Evolutionary conservation across 345 rosid genomes (phyloP), one percentile per base, ranked within the genome.

Genomic region (Hibiscus syriacus): DNA sequence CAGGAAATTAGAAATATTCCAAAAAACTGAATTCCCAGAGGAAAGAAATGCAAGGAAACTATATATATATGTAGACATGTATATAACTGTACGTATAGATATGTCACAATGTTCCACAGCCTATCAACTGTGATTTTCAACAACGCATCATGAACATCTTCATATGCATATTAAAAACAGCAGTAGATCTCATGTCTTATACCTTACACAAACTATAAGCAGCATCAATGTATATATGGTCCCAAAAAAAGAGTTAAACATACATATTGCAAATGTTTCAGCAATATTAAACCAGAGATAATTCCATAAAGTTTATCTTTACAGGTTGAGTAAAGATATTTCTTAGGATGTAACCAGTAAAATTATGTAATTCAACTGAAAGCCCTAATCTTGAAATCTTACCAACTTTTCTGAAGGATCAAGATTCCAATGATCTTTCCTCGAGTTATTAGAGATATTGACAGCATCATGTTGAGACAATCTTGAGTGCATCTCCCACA

Each of bases 371-470:
- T n/a, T n/a, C n/a, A n/a, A n/a, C n/a, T n/a, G n/a, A n/a, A n/a
- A n/a, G n/a, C n/a, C n/a, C n/a, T n/a, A n/a, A n/a, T n/a, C n/a
- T n/a, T n/a, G n/a, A n/a, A n/a, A n/a, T n/a, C n/a, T n/a, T n/a
- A n/a, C n/a, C n/a, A n/a, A n/a, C 76, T 84, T 89, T 72, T 88
- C 90, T 36, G 86, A 55, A 73, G 77, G 87, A 78, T 83, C 88
- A 55, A 78, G 76, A 69, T 70, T 68, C 83, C 85, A 81, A 23
- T 2, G 69, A 56, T 85, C 96, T 67, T 81, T 86, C 13, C 43
- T 38, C 2, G 43, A 38, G 43, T 38, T 38, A 7, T 7, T 38
- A 38, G 43, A 38, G 43, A 38, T 38, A 12, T 38, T 38, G 43
- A 12, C 11, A 86, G 90, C 83, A 86, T 84, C 16, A 59, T 20